Evolutionary conservation across 179 eudicot species (phyloP), one percentile per base, ranked within the genome.

Genomic region (Corrigiola litoralis): DNA sequence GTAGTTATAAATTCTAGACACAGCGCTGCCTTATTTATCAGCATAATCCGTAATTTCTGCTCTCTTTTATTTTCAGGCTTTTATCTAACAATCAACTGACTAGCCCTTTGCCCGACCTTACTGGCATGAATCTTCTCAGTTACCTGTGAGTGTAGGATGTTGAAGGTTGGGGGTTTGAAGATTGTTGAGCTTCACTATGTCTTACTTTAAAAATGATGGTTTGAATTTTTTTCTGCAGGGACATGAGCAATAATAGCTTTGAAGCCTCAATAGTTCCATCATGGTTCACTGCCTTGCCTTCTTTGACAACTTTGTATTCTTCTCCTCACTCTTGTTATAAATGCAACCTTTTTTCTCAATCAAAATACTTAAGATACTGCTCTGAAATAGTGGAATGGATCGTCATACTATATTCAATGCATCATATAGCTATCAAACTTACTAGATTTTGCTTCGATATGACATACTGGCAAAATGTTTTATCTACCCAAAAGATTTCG

Each of bases 41-140:
- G 62, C 14, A n/a, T 13, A 71, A 36, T 24, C 56, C 41, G 45
- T 46, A 20, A 12, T 18, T 13, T 16, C 47, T 56, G 44, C 48
- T 56, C 51, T 31, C 42, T 36, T 38, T 70, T 66, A 27, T 49
- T 61, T 46, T 44, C 79, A 89, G 97, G 83, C 66, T 32, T 69
- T 50, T 92, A 79, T 82, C 88, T 40, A 75, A 87, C 77, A 92
- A 92, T 61, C 60, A 57, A 71, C 71, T 92, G 77, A 83, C 72
- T 11, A 92, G 96, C 63, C 72, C 81, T 44, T 31, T 89, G 24
- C 96, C 97, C 27, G 76, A 87, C 69, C 87, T 92, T 53, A 72
- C 87, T 12, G 83, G 84, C 79, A 77, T 89, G 88, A 48, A 28
- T 42, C 36, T 24, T 38, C 87, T 92, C 60, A 54, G 34, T 59